These are phyloP conservation scores for Scopulariopsis brevicaulis DNA, from an alignment of 2,329 filamentous ascomycete species.

Conservation along the genomic window DNA sequence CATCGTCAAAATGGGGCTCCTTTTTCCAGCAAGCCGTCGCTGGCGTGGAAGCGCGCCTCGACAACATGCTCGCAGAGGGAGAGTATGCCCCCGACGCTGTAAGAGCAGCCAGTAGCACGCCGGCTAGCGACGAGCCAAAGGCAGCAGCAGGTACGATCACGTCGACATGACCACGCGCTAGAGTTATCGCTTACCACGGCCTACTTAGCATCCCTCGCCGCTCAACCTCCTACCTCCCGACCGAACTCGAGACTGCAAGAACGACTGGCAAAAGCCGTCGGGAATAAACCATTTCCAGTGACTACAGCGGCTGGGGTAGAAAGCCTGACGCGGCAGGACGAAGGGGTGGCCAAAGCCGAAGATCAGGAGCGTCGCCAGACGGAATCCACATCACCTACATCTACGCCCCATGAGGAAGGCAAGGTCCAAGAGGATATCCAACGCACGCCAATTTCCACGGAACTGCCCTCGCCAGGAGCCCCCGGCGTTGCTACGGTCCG, in stretches of 20 bases:
- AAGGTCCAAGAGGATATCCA: not conserved
- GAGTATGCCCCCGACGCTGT: conserved; percentile 28
- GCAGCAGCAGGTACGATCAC: not conserved
- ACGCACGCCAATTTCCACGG: not conserved
- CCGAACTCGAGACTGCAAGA: conserved; percentile 80
- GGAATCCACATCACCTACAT: not conserved
- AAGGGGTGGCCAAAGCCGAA: not conserved
- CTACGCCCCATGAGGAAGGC: not conserved
- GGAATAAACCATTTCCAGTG: conserved; percentile 39
- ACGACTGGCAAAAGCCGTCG: conserved; percentile 77
- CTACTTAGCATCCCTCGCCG: not conserved
- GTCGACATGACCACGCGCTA: not conserved
- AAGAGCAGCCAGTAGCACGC: not conserved
- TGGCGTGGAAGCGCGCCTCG: conserved; percentile 84
- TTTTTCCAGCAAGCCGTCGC: conserved; percentile 86
- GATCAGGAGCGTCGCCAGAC: not conserved
- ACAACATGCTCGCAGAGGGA: conserved; percentile 80
- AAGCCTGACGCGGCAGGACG: not conserved
- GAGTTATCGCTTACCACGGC: not conserved
- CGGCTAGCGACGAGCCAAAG: not conserved
- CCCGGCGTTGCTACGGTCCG: not conserved
- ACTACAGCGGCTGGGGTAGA: not conserved
- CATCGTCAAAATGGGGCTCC: conserved; percentile 47
- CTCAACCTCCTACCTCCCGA: conserved; percentile 5
- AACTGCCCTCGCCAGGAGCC: not conserved